Conservation (phyloP, 192 early-diverging fungal species). For the Coemansia sp. region DNA sequence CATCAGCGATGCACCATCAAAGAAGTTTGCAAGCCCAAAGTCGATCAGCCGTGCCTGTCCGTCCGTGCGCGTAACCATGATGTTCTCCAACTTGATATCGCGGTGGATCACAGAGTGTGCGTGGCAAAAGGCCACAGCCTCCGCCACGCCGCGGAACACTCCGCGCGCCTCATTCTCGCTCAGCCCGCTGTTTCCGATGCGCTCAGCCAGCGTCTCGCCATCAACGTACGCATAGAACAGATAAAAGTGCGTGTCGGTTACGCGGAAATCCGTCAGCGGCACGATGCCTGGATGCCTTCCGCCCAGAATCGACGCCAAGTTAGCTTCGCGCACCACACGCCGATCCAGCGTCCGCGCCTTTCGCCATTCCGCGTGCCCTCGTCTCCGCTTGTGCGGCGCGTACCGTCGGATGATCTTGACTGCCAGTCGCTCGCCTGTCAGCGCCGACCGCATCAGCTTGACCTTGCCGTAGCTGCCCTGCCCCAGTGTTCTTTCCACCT, state of each 20-base stretch:
- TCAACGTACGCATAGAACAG: conserved; percentile 54
- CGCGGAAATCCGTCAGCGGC: conserved; percentile 49
- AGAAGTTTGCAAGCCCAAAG: conserved; percentile 88
- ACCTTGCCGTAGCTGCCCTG: conserved; percentile 60
- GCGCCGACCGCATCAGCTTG: conserved; percentile 53
- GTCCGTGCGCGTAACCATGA: conserved; percentile 61
- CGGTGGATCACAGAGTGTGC: conserved; percentile 75
- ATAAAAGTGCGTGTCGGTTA: conserved; percentile 56
- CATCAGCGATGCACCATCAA: conserved; percentile 64
- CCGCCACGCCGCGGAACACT: conserved; percentile 40
- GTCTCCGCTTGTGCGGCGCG: conserved; percentile 39
- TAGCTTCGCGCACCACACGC: conserved; percentile 54
- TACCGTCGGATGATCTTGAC: conserved; percentile 57
- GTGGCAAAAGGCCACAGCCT: conserved; percentile 60
- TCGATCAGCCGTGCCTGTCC: conserved; percentile 85
- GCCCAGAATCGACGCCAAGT: conserved; percentile 50
- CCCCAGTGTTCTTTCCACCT: conserved; percentile 41
- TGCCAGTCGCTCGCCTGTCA: conserved; percentile 49
- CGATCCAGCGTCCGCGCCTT: conserved; percentile 53
- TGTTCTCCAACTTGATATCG: conserved; percentile 90
- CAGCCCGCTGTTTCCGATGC: conserved; percentile 38
- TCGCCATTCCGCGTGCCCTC: conserved; percentile 36
- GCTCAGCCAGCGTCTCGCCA: conserved; percentile 51
- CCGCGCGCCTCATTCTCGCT: conserved; percentile 32
- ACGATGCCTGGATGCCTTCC: conserved; percentile 54